Base-by-base conservation (phyloP, 495 filamentous ascomycete species). In the Tuber umbilicatum region DNA sequence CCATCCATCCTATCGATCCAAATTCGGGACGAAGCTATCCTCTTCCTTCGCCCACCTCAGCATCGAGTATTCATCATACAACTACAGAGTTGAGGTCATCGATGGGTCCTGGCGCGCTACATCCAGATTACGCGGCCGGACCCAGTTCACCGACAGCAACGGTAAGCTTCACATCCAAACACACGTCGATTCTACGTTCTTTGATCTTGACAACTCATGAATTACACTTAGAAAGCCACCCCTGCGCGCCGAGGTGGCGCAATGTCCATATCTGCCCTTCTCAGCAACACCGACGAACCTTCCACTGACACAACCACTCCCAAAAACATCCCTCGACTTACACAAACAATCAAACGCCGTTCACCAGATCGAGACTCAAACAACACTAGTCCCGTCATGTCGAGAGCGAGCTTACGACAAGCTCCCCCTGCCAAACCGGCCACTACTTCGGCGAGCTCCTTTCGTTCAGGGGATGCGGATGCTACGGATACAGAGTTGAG, bases 191-290 rank as follows among this genome's bases (percentile, higher is more conserved):
- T 69, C 69, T 75, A 47, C 73, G 76, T 79, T 73, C 50, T 74
- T 77, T 70, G 68, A 71, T 73, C 27, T 42, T 79, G 74, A 80
- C 73, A 80, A 73, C 70, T 80, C 78, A 79, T 78, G 75, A 69
- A 80, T 68, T 70, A 50, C 73, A 75, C 55, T 64, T 73, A 82
- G 80, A 79, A 71, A 73, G 72, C 77, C 74, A 76, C 73, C 75
- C 60, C 81, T 75, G 77, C 60, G 68, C 80, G 78, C 55, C 80
- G 78, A 42, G 81, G 75, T 60, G 80, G 78, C 68, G 81, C 81
- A 70, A 82, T 82, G 81, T 82, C 81, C 68, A 82, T 82, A 75
- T 82, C 81, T 75, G 81, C 81, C 67, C 81, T 82, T 27, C 81
- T 82, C 67, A 81, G 69, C 45, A 82, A 76, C 68, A 64, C 80